Evolutionary conservation across 495 filamentous ascomycete species (phyloP).

Genomic region (Penicillium ucsense): DNA sequence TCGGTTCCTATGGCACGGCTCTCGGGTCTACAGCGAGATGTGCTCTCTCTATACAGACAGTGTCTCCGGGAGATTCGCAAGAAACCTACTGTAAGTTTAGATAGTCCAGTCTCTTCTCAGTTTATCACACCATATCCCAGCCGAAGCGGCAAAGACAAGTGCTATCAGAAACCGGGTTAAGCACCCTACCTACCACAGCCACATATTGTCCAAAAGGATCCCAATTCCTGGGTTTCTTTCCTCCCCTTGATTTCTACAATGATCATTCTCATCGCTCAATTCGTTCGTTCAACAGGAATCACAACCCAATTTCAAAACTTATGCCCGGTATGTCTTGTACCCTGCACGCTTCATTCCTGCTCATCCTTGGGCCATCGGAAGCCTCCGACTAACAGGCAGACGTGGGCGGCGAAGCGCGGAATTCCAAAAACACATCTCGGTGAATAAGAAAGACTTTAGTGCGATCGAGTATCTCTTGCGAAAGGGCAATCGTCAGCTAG

Average conservation of each 20-base stretch:
- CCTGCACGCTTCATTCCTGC: neutral
- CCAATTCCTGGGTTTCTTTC: neutral
- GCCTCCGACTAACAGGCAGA: slow-evolving; percentile 5
- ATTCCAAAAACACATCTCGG: slow-evolving; percentile 57
- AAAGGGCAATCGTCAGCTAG: slow-evolving; percentile 76
- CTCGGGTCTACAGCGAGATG: slow-evolving; percentile 86
- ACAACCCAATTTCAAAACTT: slow-evolving; percentile 43
- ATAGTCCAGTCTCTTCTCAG: neutral
- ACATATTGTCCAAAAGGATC: neutral
- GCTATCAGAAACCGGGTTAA: too few relatives aligned
- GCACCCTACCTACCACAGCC: too few relatives aligned
- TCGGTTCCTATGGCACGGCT: slow-evolving; percentile 36
- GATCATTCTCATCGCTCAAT: neutral
- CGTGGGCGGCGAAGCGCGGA: slow-evolving; percentile 45
- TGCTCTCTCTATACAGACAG: slow-evolving; percentile 74
- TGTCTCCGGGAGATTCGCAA: slow-evolving; percentile 71
- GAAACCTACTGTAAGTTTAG: slow-evolving; percentile 61
- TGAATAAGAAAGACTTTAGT: slow-evolving; percentile 82
- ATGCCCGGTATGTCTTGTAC: slow-evolving; percentile 39
- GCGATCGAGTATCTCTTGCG: slow-evolving; percentile 83
- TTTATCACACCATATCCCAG: neutral
- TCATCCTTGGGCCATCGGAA: slow-evolving; percentile 2
- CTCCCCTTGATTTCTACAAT: neutral
- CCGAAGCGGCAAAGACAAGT: neutral
- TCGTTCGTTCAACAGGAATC: slow-evolving; percentile 30